Evolutionary conservation across 2,329 filamentous ascomycete genomes (phyloP).

Genomic region (Aspergillaceae sp.): DNA sequence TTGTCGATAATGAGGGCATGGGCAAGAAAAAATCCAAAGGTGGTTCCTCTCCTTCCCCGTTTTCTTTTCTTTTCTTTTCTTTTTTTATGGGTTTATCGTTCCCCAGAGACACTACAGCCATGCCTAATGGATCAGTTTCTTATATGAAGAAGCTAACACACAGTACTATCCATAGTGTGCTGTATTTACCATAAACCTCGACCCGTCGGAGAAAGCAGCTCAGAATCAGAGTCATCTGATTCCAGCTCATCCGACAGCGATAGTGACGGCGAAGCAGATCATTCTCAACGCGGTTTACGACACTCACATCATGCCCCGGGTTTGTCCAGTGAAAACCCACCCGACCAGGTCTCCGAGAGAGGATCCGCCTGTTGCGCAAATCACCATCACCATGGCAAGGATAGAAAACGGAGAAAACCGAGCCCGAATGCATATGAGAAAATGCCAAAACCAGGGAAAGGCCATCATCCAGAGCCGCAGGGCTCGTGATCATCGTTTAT

Average conservation of each 20-base stretch:
- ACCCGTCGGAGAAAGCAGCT: slow-evolving; percentile 70
- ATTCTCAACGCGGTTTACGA: slow-evolving; percentile 16
- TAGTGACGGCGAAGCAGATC: slow-evolving; percentile 30
- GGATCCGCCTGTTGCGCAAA: slow-evolving; percentile 11
- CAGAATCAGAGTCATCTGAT: slow-evolving; percentile 40
- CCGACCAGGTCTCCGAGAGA: slow-evolving; percentile 10
- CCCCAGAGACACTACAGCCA: too few relatives aligned
- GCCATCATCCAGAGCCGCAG: slow-evolving; percentile 3
- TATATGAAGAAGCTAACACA: too few relatives aligned
- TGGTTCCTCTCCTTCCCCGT: slow-evolving; percentile 29
- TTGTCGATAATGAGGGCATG: slow-evolving; percentile 90
- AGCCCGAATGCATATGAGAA: slow-evolving; percentile 42
- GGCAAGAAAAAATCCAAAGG: slow-evolving; percentile 93
- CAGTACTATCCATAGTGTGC: slow-evolving; percentile 57
- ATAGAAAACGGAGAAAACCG: slow-evolving; percentile 25
- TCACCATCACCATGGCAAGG: slow-evolving; percentile 10
- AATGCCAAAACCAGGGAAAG: slow-evolving; percentile 29
- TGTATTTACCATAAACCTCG: slow-evolving; percentile 93
- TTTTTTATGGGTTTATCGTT: not conserved
- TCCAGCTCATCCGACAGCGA: slow-evolving; percentile 49
- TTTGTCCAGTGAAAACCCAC: slow-evolving; percentile 3
- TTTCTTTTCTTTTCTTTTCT: not conserved
- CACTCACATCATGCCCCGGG: slow-evolving; percentile 9
- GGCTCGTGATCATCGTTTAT: slow-evolving; percentile 4
- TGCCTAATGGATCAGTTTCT: too few relatives aligned